Percentiles rank a stretch among this genome's conserved stretches.
Evolutionary conservation across 768 basidiomycete genomes (phyloP).

Genomic region (Cyathus striatus): DNA sequence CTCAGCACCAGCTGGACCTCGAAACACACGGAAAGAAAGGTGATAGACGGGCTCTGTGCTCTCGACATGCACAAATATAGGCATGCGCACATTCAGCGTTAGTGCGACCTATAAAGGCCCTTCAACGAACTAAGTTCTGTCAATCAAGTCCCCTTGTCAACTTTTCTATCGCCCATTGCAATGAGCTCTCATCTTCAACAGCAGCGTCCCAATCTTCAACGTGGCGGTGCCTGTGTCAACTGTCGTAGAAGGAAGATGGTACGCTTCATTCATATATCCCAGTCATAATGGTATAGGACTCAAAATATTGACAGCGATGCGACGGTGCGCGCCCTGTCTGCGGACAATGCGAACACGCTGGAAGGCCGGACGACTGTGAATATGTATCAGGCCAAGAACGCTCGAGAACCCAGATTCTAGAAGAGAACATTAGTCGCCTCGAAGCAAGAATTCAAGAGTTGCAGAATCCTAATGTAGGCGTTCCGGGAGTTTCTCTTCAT

Average conservation of each 20-base stretch:
- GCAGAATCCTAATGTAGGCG: conserved; percentile 28
- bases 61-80: too few relatives aligned
- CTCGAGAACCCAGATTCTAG: conserved; percentile 42
- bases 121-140: too few relatives aligned
- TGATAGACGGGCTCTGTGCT: too few relatives aligned
- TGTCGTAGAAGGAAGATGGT: conserved; percentile 25
- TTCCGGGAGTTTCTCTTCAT: conserved; percentile 23
- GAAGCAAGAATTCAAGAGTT: conserved; percentile 42
- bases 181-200: conserved; percentile 1
- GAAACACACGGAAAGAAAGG: too few relatives aligned
- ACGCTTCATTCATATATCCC: not conserved
- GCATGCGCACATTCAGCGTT: too few relatives aligned
- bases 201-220: conserved; percentile 11
- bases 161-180: too few relatives aligned
- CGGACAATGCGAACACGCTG: conserved; percentile 40
- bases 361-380: conserved; percentile 54
- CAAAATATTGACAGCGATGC: conserved; percentile 35
- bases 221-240: conserved; percentile 24
- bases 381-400: conserved; percentile 43
- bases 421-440: conserved; percentile 44
- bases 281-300: not conserved
- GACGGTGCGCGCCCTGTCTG: conserved; percentile 52
- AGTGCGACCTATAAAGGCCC: too few relatives aligned
- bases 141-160: too few relatives aligned
- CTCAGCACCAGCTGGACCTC: too few relatives aligned